Percentiles rank a stretch among this genome's conserved stretches.
phyloP scores from a whole-genome alignment of 2,329 filamentous ascomycete species.

The Neophaeococcomyces aloes region DNA sequence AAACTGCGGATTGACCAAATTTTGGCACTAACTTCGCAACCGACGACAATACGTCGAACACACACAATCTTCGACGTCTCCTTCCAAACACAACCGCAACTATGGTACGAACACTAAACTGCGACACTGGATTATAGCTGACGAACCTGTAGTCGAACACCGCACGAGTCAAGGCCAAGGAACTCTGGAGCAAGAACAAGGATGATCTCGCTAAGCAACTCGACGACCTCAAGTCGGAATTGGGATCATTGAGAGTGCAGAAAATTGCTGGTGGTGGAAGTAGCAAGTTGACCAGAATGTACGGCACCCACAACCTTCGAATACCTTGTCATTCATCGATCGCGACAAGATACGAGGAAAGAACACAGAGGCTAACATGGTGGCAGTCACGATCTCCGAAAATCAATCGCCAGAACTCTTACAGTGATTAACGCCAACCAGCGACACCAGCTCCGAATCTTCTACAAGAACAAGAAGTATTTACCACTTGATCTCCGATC shows the following conservation, averaged over 20 bases:
- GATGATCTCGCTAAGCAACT: conserved; percentile 94
- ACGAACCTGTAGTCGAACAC: conserved; percentile 40
- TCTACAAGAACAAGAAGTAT: conserved; percentile 99
- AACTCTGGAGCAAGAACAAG: conserved; percentile 99
- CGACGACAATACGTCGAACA: too few relatives aligned
- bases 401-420: conserved; percentile 97
- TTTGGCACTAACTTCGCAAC: too few relatives aligned
- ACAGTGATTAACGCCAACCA: conserved; percentile 99
- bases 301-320: conserved; percentile 34
- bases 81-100: conserved; percentile 10
- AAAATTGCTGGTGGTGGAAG: conserved; percentile 80
- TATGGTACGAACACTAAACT: conserved; percentile 15
- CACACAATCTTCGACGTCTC: conserved; percentile 3
- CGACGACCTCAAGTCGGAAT: conserved; percentile 88
- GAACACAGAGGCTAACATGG: conserved; percentile 22
- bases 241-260: conserved; percentile 92
- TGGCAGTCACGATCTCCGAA: conserved; percentile 89
- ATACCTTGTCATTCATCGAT: conserved; percentile 9
- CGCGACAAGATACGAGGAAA: conserved; percentile 12
- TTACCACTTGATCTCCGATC: conserved; percentile 93
- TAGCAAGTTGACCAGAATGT: conserved; percentile 97
- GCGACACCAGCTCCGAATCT: conserved; percentile 90
- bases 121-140: background rate
- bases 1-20: too few relatives aligned
- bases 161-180: conserved; percentile 80